Base-by-base conservation (phyloP, 768 basidiomycete species). In the Amanita muscaria region DNA sequence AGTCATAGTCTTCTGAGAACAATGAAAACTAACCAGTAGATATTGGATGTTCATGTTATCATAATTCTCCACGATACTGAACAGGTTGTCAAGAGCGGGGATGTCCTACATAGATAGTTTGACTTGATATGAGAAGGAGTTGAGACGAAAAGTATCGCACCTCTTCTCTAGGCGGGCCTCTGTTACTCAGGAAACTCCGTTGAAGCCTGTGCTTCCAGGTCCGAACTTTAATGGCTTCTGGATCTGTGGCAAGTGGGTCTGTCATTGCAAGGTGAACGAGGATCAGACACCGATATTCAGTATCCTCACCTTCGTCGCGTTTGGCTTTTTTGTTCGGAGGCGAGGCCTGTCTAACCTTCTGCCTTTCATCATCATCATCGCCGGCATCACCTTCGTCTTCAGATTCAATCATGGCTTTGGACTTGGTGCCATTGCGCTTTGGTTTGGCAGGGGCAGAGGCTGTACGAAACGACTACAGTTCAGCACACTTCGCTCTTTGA, bases 171-270 rank as follows among this genome's bases (percentile, higher is more conserved):
- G 87, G 83, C 6, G 69, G 50, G 5, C 65, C 64, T 62, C 82
- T 82, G 51, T 66, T 74, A 52, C 80, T 79, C 42, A 93, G 59
- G 67, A 91, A 85, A 0, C 79, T 85, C 61, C 90, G 86, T 64
- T 97, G 92, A 2, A 96, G 73, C 61, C 79, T 85, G 61, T 94
- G 90, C 52, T 93, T 73, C 91, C 92, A 94, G 47, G 88, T 85
- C 57, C 86, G 81, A 54, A 93, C 89, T 60, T 83, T 67, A 21
- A 62, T 40, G 23, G 76, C 76, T 42, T 72, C 70, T 1, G 89
- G 89, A 59, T 91, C 77, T 29, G 74, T 66, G 27, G 82, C 80
- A 49, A 80, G 69, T 57, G 75, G 70, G 6, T 57, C 66, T 68
- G 41, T 12, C 43, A 34, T 38, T 16, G 5, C 9, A 14, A 30